Percentiles rank a stretch among this genome's conserved stretches.
Conservation (phyloP, 2,329 filamentous ascomycete species). For the Pestalotiopsis sp. region DNA sequence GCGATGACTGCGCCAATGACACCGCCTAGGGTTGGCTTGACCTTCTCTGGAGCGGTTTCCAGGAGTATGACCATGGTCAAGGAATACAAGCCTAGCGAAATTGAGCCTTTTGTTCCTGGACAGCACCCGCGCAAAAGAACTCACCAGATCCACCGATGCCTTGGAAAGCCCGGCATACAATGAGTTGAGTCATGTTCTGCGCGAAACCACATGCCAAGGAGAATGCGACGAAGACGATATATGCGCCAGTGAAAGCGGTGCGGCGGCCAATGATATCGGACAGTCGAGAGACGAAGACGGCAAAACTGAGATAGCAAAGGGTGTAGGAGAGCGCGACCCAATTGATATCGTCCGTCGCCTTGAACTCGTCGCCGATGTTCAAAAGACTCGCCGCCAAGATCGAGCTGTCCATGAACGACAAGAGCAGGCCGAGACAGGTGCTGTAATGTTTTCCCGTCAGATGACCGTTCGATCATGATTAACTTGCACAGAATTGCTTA, state of each 20-base stretch:
- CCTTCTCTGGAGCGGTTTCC: conserved; percentile 46
- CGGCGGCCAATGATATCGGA: conserved; percentile 59
- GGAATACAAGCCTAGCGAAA: conserved; percentile 48
- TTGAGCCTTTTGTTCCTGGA: neutral
- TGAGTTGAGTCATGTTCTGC: conserved; percentile 45
- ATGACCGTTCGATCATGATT: neutral
- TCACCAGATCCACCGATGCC: conserved; percentile 54
- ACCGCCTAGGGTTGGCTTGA: conserved; percentile 46
- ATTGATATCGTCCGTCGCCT: conserved; percentile 46
- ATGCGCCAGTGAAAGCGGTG: conserved; percentile 51
- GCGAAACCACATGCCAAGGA: conserved; percentile 58
- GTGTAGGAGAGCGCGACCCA: conserved; percentile 61
- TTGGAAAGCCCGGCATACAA: conserved; percentile 51
- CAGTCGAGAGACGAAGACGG: conserved; percentile 56
- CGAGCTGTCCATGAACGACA: conserved; percentile 61
- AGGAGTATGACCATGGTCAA: conserved; percentile 58
- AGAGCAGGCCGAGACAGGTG: conserved; percentile 54
- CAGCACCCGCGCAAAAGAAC: conserved; percentile 12
- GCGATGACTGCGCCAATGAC: conserved; percentile 53
- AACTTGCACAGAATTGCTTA: conserved; percentile 10
- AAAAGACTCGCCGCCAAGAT: conserved; percentile 63
- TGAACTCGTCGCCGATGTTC: conserved; percentile 55
- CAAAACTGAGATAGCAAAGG: conserved; percentile 58
- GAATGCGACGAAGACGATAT: conserved; percentile 57
- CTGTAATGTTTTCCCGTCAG: conserved; percentile 29